Conservation (phyloP, 257 asterid genomes). For the Rhazya stricta region DNA sequence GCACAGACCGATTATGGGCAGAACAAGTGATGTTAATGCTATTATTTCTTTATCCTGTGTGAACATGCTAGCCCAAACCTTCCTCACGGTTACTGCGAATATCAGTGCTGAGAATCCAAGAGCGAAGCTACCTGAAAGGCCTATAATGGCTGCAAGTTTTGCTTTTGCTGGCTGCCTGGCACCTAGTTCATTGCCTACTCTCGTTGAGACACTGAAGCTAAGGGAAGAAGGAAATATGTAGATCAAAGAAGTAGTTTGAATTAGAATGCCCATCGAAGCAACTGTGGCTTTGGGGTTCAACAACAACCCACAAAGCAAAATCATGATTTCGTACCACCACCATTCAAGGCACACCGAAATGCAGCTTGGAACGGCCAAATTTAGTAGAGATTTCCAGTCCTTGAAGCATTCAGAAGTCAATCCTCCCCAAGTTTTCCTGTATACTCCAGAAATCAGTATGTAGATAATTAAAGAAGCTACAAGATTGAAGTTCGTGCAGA, state of each 20-base stretch:
- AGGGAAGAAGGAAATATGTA: constrained; percentile 77
- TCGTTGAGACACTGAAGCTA: constrained; percentile 66
- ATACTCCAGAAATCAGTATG: constrained; percentile 43
- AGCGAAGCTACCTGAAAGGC: constrained; percentile 46
- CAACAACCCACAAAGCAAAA: constrained; percentile 57
- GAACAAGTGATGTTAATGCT: constrained; percentile 47
- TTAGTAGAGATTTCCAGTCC: constrained; percentile 53
- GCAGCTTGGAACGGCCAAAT: constrained; percentile 74
- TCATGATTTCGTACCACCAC: constrained; percentile 98
- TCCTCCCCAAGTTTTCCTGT: constrained; percentile 55
- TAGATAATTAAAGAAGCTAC: constrained; percentile 44
- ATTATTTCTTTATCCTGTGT: constrained; percentile 57
- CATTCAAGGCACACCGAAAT: constrained; percentile 76
- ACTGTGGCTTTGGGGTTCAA: constrained; percentile 60
- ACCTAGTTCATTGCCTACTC: constrained; percentile 75
- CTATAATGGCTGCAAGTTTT: constrained; percentile 54
- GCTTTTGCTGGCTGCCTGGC: constrained; percentile 52
- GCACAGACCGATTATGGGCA: constrained; percentile 77
- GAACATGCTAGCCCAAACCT: constrained; percentile 66
- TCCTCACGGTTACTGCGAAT: constrained; percentile 56
- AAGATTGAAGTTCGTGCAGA: constrained; percentile 64
- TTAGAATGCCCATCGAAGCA: constrained; percentile 77
- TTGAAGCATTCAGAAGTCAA: constrained; percentile 43
- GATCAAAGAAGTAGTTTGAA: constrained; percentile 70
- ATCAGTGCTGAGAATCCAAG: constrained; percentile 52